Conservation (phyloP, 768 basidiomycete genomes). For the Rhodotorula sphaerocarpa region DNA sequence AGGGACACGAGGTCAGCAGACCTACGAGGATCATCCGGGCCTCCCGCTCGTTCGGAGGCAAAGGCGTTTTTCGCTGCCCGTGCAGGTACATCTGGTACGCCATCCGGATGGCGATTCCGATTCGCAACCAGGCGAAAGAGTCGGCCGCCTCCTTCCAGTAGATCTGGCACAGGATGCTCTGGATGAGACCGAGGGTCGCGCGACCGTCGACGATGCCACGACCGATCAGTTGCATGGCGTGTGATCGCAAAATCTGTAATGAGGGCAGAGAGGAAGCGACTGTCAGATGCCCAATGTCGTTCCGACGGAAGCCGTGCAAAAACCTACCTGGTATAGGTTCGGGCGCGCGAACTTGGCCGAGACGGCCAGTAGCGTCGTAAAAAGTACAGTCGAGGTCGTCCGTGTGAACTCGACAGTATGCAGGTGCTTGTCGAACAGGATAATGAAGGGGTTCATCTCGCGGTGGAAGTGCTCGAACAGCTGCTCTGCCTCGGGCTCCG, state of each 20-base stretch:
- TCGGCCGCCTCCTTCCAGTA: conserved; percentile 27
- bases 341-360: conserved; percentile 24
- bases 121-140: conserved; percentile 11
- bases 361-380: conserved; percentile 27
- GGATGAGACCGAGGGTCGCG: conserved; percentile 15
- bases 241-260: too few species aligned
- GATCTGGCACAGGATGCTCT: conserved; percentile 4
- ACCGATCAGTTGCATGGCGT: conserved; percentile 24
- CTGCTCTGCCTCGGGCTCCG: conserved; percentile 13
- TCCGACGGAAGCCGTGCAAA: too few species aligned
- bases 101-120: neutral
- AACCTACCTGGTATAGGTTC: conserved; percentile 12
- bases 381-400: conserved; percentile 12
- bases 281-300: too few species aligned
- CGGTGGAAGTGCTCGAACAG: conserved; percentile 2
- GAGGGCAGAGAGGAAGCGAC: too few species aligned
- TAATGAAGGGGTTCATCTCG: conserved; percentile 1
- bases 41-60: conserved; percentile 17
- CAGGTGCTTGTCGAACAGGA: conserved; percentile 10
- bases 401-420: conserved; percentile 17
- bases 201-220: conserved; percentile 18
- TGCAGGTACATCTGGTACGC: conserved; percentile 22
- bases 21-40: conserved; percentile 13
- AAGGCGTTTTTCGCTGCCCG: neutral
- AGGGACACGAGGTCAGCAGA: neutral